A percentile compares a stretch with the other conserved stretches of the same genome.
phyloP scores from a whole-genome alignment of 495 filamentous ascomycete species.

The Podospora bellae-mahoneyi region DNA sequence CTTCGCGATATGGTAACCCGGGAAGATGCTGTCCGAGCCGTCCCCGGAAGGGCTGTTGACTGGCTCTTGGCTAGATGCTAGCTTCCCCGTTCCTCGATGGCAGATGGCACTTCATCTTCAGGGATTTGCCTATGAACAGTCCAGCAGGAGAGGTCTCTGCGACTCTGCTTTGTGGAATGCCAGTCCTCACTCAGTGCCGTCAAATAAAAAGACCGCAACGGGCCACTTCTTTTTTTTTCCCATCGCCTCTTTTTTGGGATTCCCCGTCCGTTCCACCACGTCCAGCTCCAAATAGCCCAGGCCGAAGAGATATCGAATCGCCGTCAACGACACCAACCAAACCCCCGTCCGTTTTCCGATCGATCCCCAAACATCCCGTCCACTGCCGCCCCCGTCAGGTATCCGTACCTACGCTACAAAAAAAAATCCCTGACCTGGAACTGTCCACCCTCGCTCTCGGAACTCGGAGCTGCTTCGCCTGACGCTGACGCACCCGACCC shows the following conservation, averaged over 20 bases:
- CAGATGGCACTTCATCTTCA: background rate
- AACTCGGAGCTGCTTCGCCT: conserved; percentile 3
- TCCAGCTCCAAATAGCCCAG: background rate
- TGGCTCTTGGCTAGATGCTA: conserved; percentile 9
- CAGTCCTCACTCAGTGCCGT: conserved; percentile 3
- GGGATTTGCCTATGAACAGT: background rate
- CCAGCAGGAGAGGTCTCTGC: background rate
- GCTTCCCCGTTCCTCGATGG: background rate
- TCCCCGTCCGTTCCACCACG: background rate
- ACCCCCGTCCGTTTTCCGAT: background rate
- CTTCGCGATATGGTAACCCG: background rate
- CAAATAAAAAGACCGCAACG: conserved; percentile 5
- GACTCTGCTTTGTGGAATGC: conserved; percentile 6
- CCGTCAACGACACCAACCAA: background rate
- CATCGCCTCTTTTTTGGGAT: background rate
- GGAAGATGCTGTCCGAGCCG: conserved; percentile 18
- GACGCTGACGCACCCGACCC: conserved; percentile 1
- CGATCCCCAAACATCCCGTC: conserved; percentile 3
- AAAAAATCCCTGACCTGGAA: background rate
- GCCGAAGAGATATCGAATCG: background rate
- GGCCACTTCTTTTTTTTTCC: conserved; percentile 1
- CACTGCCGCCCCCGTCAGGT: background rate
- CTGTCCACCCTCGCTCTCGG: conserved; percentile 3
- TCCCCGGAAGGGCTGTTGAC: conserved; percentile 12
- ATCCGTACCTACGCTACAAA: background rate